phyloP scores from a whole-genome alignment of 208 protist genomes.

The Wallacemonas rigidus region DNA sequence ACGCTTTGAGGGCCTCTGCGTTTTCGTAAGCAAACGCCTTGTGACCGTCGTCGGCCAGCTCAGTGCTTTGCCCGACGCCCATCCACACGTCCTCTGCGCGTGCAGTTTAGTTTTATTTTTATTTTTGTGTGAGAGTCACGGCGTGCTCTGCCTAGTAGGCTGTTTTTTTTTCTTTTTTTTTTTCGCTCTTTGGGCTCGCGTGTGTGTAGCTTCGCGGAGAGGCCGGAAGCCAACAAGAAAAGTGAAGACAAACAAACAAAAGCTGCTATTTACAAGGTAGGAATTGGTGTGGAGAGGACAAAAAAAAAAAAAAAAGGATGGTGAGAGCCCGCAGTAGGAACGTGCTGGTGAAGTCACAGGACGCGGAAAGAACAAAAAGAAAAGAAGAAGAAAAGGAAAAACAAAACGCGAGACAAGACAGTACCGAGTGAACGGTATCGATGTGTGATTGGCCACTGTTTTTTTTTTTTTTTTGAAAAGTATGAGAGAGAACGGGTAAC shows the following conservation, averaged over 20 bases:
- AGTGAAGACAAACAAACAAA: background rate
- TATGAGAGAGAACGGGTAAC: no score
- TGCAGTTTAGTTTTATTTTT: conserved; percentile 4
- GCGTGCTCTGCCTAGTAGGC: no score
- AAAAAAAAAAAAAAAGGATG: background rate
- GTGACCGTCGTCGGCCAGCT: conserved; percentile 22
- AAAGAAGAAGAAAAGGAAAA: conserved; percentile 20
- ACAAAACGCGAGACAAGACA: background rate
- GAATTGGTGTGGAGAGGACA: background rate
- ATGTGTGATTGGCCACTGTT: no score
- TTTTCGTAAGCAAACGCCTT: conserved; percentile 38
- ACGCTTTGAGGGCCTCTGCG: conserved; percentile 20
- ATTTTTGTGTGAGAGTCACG: background rate
- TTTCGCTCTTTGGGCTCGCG: background rate
- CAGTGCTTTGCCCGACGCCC: conserved; percentile 44
- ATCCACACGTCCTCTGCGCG: conserved; percentile 12
- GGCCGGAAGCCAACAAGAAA: no score
- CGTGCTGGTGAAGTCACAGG: no score
- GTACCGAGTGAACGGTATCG: no score
- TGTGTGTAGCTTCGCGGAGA: no score
- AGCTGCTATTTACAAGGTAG: background rate
- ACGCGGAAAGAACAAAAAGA: conserved; percentile 6
- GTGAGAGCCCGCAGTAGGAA: background rate
- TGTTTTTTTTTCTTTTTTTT: conserved; percentile 13
- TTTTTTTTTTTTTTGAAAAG: no score